A percentile compares a stretch with the other conserved stretches of the same genome.
Conservation (phyloP, 2,329 filamentous ascomycete genomes). For the Xylaria multiplex region DNA sequence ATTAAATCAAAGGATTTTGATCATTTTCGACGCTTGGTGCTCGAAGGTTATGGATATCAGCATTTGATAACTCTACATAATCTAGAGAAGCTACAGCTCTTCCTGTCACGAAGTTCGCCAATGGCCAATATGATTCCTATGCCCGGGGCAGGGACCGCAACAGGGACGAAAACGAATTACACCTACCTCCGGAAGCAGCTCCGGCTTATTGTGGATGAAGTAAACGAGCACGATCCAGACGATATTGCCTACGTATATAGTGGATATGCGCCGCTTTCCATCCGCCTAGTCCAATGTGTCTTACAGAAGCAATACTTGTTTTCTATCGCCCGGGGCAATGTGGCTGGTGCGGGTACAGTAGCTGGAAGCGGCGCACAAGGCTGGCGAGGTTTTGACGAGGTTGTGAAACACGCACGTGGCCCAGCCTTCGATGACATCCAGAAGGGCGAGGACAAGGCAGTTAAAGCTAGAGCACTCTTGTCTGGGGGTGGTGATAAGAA, state of each 20-base stretch:
- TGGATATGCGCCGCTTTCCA: conserved; percentile 91
- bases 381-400: conserved; percentile 94
- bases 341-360: conserved; percentile 58
- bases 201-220: conserved; percentile 91
- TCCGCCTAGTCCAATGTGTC: conserved; percentile 91
- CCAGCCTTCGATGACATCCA: conserved; percentile 92
- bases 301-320: conserved; percentile 88
- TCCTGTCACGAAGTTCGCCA: conserved; percentile 80
- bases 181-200: conserved; percentile 86
- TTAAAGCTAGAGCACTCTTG: conserved; percentile 84
- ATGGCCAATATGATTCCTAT: conserved; percentile 85
- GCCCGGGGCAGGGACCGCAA: conserved; percentile 64
- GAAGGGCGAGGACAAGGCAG: conserved; percentile 90
- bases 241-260: conserved; percentile 99
- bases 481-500: conserved; percentile 80
- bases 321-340: conserved; percentile 72
- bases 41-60: conserved; percentile 95
- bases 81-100: conserved; percentile 88
- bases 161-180: conserved; percentile 87
- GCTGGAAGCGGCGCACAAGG: conserved; percentile 74
- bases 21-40: conserved; percentile 83
- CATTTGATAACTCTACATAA: conserved; percentile 89
- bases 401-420: conserved; percentile 85
- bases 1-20: conserved; percentile 91
- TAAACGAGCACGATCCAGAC: conserved; percentile 92